Conservation (phyloP, 2,329 filamentous ascomycete genomes). For the Lachnellula hyalina region DNA sequence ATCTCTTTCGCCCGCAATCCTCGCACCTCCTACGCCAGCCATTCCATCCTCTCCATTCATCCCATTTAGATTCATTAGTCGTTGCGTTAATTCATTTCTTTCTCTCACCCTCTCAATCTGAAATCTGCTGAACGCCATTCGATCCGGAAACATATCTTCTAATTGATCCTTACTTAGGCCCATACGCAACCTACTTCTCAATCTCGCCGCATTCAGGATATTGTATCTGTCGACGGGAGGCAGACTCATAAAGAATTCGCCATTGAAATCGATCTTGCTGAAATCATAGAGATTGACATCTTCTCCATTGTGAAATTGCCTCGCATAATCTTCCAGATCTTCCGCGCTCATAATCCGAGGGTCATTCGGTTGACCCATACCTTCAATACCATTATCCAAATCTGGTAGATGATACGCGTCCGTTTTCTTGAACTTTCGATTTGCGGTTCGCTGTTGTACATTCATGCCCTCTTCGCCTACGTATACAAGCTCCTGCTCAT, state of each 20-base stretch:
- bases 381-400: constrained; percentile 67
- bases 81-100: constrained; percentile 88
- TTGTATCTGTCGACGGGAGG: constrained; percentile 92
- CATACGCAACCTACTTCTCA: constrained; percentile 88
- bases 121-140: constrained; percentile 95
- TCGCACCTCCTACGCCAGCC: constrained; percentile 52
- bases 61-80: constrained; percentile 89
- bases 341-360: constrained; percentile 94
- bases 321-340: constrained; percentile 88
- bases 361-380: constrained; percentile 87
- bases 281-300: constrained; percentile 93
- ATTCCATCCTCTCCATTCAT: constrained; percentile 75
- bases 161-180: constrained; percentile 94
- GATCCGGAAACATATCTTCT: constrained; percentile 92
- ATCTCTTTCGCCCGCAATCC: constrained; percentile 79
- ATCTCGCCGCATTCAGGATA: constrained; percentile 86
- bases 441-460: constrained; percentile 66
- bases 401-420: constrained; percentile 95
- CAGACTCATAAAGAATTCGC: constrained; percentile 88
- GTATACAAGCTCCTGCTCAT: constrained; percentile 70
- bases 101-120: constrained; percentile 93
- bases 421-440: constrained; percentile 78
- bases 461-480: constrained; percentile 85
- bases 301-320: constrained; percentile 86
- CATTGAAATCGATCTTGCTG: constrained; percentile 96